Conservation (phyloP, 441 rosid species). For the Geranium incanum region DNA sequence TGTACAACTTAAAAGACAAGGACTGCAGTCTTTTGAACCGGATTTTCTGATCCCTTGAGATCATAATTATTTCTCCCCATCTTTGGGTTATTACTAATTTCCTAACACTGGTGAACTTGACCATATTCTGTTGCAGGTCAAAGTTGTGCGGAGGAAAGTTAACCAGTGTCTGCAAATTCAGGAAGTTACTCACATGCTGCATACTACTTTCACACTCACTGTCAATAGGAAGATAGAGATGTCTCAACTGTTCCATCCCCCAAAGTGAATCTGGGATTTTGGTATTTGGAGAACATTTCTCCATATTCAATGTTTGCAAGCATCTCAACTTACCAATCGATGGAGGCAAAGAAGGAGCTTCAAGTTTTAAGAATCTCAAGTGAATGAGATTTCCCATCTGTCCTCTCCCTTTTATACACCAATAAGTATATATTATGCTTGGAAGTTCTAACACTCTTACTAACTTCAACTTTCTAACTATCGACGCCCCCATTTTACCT, state of each 20-base stretch:
- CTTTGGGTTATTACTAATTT: neutral
- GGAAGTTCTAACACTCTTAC: no score
- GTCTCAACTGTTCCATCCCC: neutral
- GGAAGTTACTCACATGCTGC: neutral
- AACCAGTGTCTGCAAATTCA: neutral
- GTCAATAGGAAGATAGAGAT: no score
- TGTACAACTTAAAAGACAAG: no score
- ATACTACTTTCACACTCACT: neutral
- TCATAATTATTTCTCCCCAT: no score
- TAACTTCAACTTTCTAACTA: neutral
- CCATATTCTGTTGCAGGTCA: neutral
- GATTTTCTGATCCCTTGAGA: no score
- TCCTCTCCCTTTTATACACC: no score
- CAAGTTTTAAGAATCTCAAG: neutral
- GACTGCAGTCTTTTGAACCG: neutral
- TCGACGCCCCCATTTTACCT: no score
- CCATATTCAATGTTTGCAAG: neutral
- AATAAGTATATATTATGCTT: no score
- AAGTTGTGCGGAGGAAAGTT: neutral
- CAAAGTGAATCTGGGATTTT: neutral
- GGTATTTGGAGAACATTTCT: neutral
- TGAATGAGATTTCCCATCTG: neutral
- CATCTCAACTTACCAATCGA: neutral
- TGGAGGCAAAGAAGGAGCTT: neutral
- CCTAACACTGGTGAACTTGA: neutral